A percentile compares a stretch with the other conserved stretches of the same genome.
phyloP scores from a whole-genome alignment of 2,329 filamentous ascomycete species.

The Stagonosporopsis tanaceti region DNA sequence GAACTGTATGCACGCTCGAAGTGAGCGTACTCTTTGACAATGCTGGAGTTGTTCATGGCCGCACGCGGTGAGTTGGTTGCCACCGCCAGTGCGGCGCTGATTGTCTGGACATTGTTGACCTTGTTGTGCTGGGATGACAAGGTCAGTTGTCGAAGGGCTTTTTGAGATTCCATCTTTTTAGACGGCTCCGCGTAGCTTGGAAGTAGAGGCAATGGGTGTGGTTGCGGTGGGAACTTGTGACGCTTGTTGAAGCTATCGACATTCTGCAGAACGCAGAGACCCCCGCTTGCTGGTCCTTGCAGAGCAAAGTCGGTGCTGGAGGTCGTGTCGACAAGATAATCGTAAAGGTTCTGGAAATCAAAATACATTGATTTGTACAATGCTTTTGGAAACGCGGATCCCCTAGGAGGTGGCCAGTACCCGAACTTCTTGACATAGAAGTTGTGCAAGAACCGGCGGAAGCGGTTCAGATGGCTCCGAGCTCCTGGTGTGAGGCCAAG shows the following conservation, averaged over 20 bases:
- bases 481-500: conserved; percentile 70
- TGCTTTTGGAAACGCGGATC: conserved; percentile 63
- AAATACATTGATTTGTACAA: conserved; percentile 68
- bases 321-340: conserved; percentile 71
- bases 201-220: conserved; percentile 72
- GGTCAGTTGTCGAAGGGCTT: conserved; percentile 46
- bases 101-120: conserved; percentile 59
- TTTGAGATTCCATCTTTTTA: conserved; percentile 42
- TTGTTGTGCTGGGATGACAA: conserved; percentile 50
- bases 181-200: conserved; percentile 55
- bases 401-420: conserved; percentile 71
- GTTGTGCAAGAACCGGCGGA: conserved; percentile 71
- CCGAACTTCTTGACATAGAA: conserved; percentile 74
- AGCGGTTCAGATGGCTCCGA: conserved; percentile 74
- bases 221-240: conserved; percentile 66
- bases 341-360: conserved; percentile 76
- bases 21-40: conserved; percentile 72
- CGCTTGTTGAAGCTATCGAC: conserved; percentile 71
- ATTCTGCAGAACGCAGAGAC: conserved; percentile 74
- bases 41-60: conserved; percentile 51
- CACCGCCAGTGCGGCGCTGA: conserved; percentile 61
- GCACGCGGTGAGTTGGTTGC: conserved; percentile 58
- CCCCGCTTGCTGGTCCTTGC: conserved; percentile 66
- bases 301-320: conserved; percentile 61
- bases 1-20: conserved; percentile 70